These are phyloP conservation scores for Malus fusca DNA, from an alignment of 306 rosid species.

Conservation along the genomic window DNA sequence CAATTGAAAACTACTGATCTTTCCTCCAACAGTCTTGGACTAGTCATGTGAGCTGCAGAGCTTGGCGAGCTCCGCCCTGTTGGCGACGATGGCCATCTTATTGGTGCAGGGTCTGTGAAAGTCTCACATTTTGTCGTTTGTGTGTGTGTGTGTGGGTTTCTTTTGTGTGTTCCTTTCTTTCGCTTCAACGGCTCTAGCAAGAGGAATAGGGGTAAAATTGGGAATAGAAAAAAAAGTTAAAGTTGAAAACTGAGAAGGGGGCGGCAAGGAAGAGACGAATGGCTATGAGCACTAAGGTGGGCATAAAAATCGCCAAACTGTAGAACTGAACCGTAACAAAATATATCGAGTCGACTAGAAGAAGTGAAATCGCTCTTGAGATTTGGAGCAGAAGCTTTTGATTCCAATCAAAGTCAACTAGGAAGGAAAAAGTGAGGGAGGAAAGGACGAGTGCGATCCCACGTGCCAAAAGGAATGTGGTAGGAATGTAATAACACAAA, in stretches of 20 bases:
- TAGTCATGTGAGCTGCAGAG: constrained; percentile 75
- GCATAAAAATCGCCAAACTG: too few species aligned
- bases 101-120: not conserved
- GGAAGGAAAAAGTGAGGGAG: too few species aligned
- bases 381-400: too few species aligned
- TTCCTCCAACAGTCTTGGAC: constrained; percentile 35
- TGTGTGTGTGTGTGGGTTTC: not conserved
- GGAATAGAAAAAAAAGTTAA: not conserved
- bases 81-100: constrained; percentile 51
- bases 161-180: constrained; percentile 1
- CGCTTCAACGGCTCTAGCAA: constrained; percentile 15
- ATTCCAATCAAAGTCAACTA: too few species aligned
- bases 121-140: not conserved
- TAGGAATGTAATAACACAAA: too few species aligned
- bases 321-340: not conserved
- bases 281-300: not conserved
- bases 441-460: too few species aligned
- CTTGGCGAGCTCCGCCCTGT: constrained; percentile 64
- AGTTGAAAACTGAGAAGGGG: constrained; percentile 5
- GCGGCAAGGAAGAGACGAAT: not conserved
- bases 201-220: not conserved
- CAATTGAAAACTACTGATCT: too few species aligned
- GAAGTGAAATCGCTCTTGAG: too few species aligned
- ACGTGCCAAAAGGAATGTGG: too few species aligned
- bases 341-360: too few species aligned